Evolutionary conservation across 2,329 filamentous ascomycete species (phyloP), one percentile per base, ranked within the genome.

Genomic region (Pseudogymnoascus sp.): DNA sequence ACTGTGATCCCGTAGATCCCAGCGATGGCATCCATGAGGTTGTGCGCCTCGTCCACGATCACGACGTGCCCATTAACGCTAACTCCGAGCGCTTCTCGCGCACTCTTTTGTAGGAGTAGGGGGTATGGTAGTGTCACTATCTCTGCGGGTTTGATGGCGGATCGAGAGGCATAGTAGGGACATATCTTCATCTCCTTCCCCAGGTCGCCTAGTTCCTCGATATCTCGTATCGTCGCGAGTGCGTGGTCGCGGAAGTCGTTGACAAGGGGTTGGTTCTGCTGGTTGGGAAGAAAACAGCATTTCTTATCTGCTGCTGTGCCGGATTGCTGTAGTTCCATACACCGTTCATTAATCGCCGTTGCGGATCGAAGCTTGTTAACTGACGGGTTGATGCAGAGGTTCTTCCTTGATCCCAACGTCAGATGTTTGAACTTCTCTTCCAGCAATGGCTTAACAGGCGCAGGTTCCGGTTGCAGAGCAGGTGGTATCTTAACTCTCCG

Each of bases 11-110:
- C 92, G 73, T 97, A 87, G 35, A 96, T 94, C 53, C 87, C 88
- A 14, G 91, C 84, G 53, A 99, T 91, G 0, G 93, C 92, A 73
- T 97, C 92, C 88, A 97, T 96, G 61, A 99, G 84, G 71, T 99
- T 99, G 73, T 99, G 94, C 0, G 94, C 94, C 77, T 99, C 94
- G 69, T 99, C 94, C 59, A 99, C 90, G 25, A 99, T 89, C n/a
- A 99, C 86, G 0, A 99, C 81, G 70, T 96, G 94, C 4, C 87
- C 86, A 69, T 95, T 92, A 7, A 99, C 76, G 23, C 89, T 93
- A 47, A 99, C 86, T 0, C 89, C 88, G 0, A 99, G 80, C 0
- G 94, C 92, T 65, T 97, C 92, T 59, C 94, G 82, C 0, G 94
- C 92, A 3, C 86, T 90, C 69, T 87, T 90, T 71, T 97, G 94